Conservation (phyloP, 768 basidiomycete species). For the Phaffia tasmanica region DNA sequence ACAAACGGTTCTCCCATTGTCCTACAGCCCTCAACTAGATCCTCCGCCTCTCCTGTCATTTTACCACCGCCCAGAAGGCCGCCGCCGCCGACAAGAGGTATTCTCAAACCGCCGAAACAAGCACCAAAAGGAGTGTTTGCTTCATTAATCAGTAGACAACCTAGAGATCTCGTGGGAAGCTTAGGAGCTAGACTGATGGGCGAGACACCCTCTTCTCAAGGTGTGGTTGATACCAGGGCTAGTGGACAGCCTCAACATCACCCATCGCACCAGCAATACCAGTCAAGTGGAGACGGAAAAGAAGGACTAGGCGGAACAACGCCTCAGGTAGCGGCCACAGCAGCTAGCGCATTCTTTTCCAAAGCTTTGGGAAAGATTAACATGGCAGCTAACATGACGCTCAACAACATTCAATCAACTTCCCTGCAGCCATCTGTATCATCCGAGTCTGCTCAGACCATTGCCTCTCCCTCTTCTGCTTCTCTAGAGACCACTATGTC, state of each 20-base stretch:
- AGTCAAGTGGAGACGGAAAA: constrained; percentile 4
- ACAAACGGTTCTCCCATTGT: too few species aligned
- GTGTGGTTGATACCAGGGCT: constrained; percentile 31
- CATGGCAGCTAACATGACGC: constrained; percentile 30
- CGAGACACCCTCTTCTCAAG: constrained; percentile 13
- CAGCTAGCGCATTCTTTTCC: constrained; percentile 22
- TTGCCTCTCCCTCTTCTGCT: background rate
- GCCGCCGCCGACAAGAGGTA: constrained; percentile 37
- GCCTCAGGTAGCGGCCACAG: constrained; percentile 22
- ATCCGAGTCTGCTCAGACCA: background rate
- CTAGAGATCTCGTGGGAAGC: constrained; percentile 33
- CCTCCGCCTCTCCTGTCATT: constrained; percentile 10
- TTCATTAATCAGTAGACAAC: constrained; percentile 29
- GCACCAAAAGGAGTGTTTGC: constrained; percentile 34
- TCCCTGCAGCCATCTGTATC: background rate
- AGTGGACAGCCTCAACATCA: constrained; percentile 21
- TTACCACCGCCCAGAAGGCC: constrained; percentile 32
- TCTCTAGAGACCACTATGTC: background rate
- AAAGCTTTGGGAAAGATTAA: constrained; percentile 14
- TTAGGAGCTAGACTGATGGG: constrained; percentile 32
- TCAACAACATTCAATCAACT: background rate
- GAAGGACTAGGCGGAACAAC: background rate
- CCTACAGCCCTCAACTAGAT: background rate
- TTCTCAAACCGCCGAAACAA: constrained; percentile 38
- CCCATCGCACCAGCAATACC: background rate